phyloP scores from a whole-genome alignment of 768 basidiomycete species.

The Calocybe cyanea region DNA sequence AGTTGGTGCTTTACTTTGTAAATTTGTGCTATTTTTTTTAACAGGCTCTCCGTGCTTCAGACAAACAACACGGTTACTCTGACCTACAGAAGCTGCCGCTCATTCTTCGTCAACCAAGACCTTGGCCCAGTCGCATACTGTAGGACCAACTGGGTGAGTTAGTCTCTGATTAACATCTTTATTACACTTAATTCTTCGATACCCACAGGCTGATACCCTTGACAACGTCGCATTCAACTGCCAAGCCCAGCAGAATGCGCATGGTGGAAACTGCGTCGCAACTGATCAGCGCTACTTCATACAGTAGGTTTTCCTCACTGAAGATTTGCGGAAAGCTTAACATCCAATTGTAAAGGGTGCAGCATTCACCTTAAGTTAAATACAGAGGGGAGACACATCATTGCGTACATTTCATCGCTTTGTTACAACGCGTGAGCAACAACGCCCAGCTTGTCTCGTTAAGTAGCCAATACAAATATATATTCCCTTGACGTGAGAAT shows the following conservation, averaged over 20 bases:
- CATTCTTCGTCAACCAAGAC: constrained; percentile 49
- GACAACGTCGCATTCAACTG: constrained; percentile 43
- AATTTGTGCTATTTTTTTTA: background rate
- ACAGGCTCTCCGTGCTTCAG: constrained; percentile 9
- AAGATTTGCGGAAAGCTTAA: background rate
- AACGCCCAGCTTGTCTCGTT: too few species aligned
- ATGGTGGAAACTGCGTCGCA: constrained; percentile 47
- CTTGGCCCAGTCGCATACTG: constrained; percentile 36
- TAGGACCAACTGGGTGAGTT: constrained; percentile 41
- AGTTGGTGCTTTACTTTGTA: constrained; percentile 15
- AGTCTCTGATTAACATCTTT: too few species aligned
- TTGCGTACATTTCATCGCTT: background rate
- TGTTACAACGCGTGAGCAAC: too few species aligned
- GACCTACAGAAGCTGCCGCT: constrained; percentile 38
- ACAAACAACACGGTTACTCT: constrained; percentile 36
- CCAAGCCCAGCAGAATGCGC: constrained; percentile 44
- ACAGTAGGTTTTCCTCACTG: constrained; percentile 27
- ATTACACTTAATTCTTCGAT: background rate
- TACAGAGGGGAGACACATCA: too few species aligned
- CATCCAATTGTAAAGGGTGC: too few species aligned
- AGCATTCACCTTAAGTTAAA: too few species aligned
- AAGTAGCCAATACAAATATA: too few species aligned
- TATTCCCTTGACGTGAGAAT: too few species aligned
- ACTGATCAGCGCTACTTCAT: constrained; percentile 45
- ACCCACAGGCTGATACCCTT: constrained; percentile 31